These are phyloP conservation scores for Vanrija sp. DNA, from an alignment of 1,284 basidiomycete genomes.

Conservation along the genomic window DNA sequence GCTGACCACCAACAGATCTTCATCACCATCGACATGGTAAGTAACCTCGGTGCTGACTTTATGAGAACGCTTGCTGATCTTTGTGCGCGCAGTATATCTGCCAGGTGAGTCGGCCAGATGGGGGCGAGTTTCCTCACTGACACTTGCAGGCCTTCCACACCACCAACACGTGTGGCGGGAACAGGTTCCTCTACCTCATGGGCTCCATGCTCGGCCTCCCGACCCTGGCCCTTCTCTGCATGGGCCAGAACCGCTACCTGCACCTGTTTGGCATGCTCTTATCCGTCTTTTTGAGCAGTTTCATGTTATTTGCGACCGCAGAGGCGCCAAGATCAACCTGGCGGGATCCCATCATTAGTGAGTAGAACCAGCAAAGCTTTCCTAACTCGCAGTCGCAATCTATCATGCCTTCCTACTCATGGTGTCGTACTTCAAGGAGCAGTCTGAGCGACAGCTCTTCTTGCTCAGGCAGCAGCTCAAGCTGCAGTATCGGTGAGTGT, in stretches of 20 bases:
- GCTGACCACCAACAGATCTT: slow-evolving; percentile 7
- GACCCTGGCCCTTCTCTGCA: slow-evolving; percentile 70
- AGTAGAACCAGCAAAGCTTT: slow-evolving; percentile 5
- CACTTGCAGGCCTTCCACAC: too few species aligned
- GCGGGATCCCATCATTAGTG: slow-evolving; percentile 41
- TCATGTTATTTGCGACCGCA: too few species aligned
- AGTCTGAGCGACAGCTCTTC: slow-evolving; percentile 61
- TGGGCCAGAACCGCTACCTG: slow-evolving; percentile 65
- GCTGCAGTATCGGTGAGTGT: slow-evolving; percentile 53
- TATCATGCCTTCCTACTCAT: slow-evolving; percentile 45
- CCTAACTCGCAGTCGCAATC: slow-evolving; percentile 27
- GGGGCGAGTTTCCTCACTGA: too few species aligned
- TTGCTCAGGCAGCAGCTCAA: slow-evolving; percentile 68
- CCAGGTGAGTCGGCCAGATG: too few species aligned
- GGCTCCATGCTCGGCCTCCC: slow-evolving; percentile 55
- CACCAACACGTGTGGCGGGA: too few species aligned
- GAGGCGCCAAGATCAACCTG: slow-evolving; percentile 49
- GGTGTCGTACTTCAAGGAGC: slow-evolving; percentile 44
- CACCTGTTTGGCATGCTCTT: slow-evolving; percentile 38
- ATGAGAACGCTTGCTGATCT: background rate
- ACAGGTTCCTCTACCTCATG: background rate
- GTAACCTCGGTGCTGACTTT: background rate
- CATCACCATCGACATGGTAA: slow-evolving; percentile 36
- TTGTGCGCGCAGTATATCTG: too few species aligned
- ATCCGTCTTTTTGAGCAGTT: too few species aligned